Percentiles rank a stretch among this genome's conserved stretches.
phyloP scores from a whole-genome alignment of 1,284 basidiomycete genomes.

The Heimioporus punctisporus region DNA sequence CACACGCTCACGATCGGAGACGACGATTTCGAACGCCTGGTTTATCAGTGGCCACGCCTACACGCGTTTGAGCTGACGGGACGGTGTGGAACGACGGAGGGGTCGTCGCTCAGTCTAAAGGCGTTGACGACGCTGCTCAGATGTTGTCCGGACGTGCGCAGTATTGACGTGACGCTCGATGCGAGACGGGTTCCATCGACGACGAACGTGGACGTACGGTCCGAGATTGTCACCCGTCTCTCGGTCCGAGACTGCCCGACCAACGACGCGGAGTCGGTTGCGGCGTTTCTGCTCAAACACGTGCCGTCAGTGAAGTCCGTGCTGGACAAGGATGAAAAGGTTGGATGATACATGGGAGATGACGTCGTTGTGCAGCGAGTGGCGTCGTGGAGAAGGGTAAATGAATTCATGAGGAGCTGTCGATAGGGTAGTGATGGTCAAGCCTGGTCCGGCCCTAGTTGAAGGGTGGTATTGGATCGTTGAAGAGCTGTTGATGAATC shows the following conservation, averaged over 20 bases:
- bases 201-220: background rate
- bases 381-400: too few species aligned
- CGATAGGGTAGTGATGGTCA: too few species aligned
- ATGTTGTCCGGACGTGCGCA: background rate
- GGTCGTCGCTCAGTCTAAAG: background rate
- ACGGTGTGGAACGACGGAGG: too few species aligned
- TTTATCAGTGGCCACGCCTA: constrained; percentile 2
- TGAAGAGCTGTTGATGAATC: too few species aligned
- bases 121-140: background rate
- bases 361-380: too few species aligned
- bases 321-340: too few species aligned
- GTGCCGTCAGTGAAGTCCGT: too few species aligned
- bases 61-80: background rate
- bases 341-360: too few species aligned
- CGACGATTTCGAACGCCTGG: background rate
- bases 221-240: background rate
- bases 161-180: background rate
- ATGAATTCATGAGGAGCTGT: too few species aligned
- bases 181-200: background rate
- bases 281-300: background rate
- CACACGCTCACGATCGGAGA: background rate
- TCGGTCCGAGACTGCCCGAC: background rate
- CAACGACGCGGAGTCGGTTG: background rate
- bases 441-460: too few species aligned
- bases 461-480: too few species aligned